phyloP scores from a whole-genome alignment of 345 rosid species.

The Psidium guajava region DNA sequence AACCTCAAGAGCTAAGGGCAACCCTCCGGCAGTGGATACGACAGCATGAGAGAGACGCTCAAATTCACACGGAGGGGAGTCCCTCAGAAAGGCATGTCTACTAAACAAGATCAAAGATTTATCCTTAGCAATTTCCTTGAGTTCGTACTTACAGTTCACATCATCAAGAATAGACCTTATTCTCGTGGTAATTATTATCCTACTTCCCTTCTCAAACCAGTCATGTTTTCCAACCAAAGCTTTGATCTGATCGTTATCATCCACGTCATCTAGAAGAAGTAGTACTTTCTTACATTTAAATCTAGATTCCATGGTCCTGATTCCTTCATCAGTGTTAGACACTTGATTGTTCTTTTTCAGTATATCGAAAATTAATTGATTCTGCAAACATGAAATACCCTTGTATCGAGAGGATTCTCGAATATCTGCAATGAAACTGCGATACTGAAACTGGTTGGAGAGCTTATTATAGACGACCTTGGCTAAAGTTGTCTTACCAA shows the following conservation, averaged over 20 bases:
- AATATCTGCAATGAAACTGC: neutral
- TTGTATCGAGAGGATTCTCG: neutral
- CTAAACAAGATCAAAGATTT: neutral
- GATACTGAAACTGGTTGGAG: neutral
- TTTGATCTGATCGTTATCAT: neutral
- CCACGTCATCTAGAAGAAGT: conserved; percentile 1
- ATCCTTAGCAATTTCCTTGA: neutral
- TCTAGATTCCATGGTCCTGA: neutral
- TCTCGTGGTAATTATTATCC: neutral
- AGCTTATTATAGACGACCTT: neutral
- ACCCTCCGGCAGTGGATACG: neutral
- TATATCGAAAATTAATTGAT: neutral
- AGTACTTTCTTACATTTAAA: neutral
- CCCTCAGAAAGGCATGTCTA: neutral
- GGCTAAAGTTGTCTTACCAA: neutral
- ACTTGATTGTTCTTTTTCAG: neutral
- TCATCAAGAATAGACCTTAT: neutral
- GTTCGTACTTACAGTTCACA: neutral
- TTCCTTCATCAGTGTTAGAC: neutral
- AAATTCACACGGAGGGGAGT: neutral
- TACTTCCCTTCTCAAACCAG: neutral
- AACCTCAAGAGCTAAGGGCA: neutral
- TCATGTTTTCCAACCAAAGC: neutral
- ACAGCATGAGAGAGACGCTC: neutral
- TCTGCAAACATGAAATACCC: neutral